Evolutionary conservation across 257 asterid genomes (phyloP).

Genomic region (Jasminum sambac): DNA sequence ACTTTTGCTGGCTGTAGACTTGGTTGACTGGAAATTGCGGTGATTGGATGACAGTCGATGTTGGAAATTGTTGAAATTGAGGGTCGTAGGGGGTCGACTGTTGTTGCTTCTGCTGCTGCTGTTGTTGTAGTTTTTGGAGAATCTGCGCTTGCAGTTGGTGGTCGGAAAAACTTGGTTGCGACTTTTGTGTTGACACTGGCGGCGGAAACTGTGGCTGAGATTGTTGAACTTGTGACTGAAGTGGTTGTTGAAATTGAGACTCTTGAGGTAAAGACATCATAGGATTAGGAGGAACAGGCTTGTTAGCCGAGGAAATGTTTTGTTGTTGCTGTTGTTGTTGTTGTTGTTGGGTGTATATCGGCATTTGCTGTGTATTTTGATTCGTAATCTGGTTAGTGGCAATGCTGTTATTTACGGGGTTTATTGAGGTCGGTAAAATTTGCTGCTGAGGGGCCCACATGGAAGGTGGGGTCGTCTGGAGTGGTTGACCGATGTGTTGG

Average conservation of each 20-base stretch:
- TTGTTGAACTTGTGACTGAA: conserved; percentile 54
- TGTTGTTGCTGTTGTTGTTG: conserved; percentile 70
- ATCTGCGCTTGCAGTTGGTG: conserved; percentile 79
- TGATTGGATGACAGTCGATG: conserved; percentile 55
- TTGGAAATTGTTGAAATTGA: conserved; percentile 48
- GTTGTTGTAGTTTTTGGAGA: conserved; percentile 77
- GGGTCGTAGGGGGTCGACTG: conserved; percentile 52
- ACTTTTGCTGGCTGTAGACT: conserved; percentile 60
- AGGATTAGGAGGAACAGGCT: conserved; percentile 50
- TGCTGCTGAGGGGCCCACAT: conserved; percentile 60
- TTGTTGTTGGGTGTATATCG: conserved; percentile 53
- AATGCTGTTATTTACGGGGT: conserved; percentile 35
- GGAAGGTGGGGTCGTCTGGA: conserved; percentile 49
- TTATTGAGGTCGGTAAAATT: conserved; percentile 43
- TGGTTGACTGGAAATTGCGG: conserved; percentile 62
- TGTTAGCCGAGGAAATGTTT: conserved; percentile 36
- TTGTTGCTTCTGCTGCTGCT: conserved; percentile 52
- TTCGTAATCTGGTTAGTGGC: conserved; percentile 39
- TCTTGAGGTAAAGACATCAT: conserved; percentile 58
- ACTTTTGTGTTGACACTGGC: conserved; percentile 54
- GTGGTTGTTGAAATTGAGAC: conserved; percentile 64
- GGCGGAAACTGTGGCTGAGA: conserved; percentile 45
- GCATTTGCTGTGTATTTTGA: conserved; percentile 54
- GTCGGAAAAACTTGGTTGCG: conserved; percentile 59
- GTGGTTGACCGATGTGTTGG: conserved; percentile 52